Percentiles rank a stretch among this genome's conserved stretches.
These are phyloP conservation scores for Coemansia brasiliensis DNA, from an alignment of 192 early-diverging fungal genomes.

Conservation along the genomic window DNA sequence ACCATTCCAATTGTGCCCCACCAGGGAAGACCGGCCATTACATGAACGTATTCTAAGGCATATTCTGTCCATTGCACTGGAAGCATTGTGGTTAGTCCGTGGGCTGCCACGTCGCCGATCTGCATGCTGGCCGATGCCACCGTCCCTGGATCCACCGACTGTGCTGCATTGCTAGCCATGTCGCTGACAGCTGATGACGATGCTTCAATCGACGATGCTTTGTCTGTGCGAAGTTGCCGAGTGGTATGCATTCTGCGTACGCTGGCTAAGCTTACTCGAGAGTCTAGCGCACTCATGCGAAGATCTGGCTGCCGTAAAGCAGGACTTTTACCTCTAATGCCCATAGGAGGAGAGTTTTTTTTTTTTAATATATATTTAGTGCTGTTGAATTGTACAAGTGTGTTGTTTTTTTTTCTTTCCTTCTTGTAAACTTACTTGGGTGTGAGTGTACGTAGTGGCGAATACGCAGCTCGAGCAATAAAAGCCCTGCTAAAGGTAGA, in stretches of 20 bases:
- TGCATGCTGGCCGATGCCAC: constrained; percentile 55
- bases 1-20: constrained; percentile 81
- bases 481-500: constrained; percentile 10
- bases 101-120: constrained; percentile 81
- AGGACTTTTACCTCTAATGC: no score
- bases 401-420: not conserved
- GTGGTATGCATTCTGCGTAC: constrained; percentile 19
- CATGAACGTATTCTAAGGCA: constrained; percentile 75
- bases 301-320: not conserved
- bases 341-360: no score
- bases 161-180: not conserved
- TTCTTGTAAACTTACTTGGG: not conserved
- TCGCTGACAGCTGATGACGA: not conserved
- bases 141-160: constrained; percentile 7
- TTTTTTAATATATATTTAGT: not conserved
- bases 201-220: constrained; percentile 1
- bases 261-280: not conserved
- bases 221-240: constrained; percentile 3
- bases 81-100: constrained; percentile 73
- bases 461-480: constrained; percentile 13
- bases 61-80: constrained; percentile 74
- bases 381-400: not conserved
- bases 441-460: constrained; percentile 1
- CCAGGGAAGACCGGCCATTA: constrained; percentile 87
- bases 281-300: not conserved